Conservation (phyloP, 768 basidiomycete species). For the Guyanaporus albipodus region DNA sequence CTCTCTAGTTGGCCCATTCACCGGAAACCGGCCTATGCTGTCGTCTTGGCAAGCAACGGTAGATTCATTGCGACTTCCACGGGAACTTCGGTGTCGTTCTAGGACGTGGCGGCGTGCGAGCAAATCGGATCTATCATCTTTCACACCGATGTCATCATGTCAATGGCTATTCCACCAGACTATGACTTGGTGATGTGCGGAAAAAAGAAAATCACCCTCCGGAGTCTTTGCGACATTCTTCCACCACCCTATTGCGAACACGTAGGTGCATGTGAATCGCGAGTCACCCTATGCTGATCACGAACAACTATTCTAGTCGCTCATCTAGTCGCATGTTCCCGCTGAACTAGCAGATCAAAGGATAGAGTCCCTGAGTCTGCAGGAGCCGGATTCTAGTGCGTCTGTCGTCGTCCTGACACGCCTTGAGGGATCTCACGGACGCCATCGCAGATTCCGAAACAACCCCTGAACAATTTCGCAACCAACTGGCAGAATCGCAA, state of each 20-base stretch:
- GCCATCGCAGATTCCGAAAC: background rate
- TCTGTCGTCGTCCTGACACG: too few relatives aligned
- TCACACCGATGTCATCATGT: background rate
- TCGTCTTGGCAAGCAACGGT: background rate
- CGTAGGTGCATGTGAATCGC: background rate
- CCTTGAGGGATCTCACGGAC: too few relatives aligned
- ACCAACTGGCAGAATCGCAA: background rate
- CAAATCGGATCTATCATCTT: background rate
- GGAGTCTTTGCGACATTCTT: background rate
- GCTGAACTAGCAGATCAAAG: background rate
- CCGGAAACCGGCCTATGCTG: background rate
- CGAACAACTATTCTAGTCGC: too few relatives aligned
- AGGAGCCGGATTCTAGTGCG: too few relatives aligned
- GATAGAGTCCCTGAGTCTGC: too few relatives aligned
- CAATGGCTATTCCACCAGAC: background rate
- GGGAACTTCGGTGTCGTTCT: background rate
- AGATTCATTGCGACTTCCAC: background rate
- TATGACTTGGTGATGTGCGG: background rate
- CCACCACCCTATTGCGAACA: background rate
- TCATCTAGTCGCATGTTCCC: too few relatives aligned
- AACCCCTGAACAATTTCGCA: background rate
- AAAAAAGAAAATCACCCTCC: background rate
- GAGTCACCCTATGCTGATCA: too few relatives aligned
- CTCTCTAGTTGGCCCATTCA: background rate
- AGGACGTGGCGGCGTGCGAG: background rate